phyloP scores from a whole-genome alignment of 1,284 basidiomycete genomes.

The Papiliotrema nemorosa region DNA sequence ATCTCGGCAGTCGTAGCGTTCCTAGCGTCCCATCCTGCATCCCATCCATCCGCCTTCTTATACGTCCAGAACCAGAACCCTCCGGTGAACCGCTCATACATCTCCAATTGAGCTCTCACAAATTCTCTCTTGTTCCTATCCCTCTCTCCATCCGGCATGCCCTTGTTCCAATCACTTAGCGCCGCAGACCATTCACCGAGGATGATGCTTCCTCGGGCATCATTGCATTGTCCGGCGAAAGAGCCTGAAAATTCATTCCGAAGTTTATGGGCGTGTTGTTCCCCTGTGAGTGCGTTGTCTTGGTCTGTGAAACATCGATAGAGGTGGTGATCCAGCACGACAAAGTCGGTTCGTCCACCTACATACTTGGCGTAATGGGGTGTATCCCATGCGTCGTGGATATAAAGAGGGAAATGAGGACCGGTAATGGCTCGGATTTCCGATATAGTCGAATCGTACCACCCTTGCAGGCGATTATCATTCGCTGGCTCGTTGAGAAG shows the following conservation, averaged over 20 bases:
- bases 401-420: slow-evolving; percentile 62
- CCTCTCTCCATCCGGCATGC: slow-evolving; percentile 52
- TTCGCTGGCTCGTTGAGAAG: slow-evolving; percentile 78
- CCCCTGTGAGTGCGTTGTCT: slow-evolving; percentile 60
- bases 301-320: slow-evolving; percentile 62
- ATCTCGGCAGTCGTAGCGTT: slow-evolving; percentile 66
- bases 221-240: slow-evolving; percentile 20
- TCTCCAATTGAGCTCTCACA: slow-evolving; percentile 62
- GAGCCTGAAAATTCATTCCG: slow-evolving; percentile 16
- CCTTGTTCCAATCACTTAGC: slow-evolving; percentile 54
- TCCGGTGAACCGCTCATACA: slow-evolving; percentile 64
- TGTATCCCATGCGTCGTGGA: slow-evolving; percentile 75
- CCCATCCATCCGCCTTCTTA: slow-evolving; percentile 67
- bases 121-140: slow-evolving; percentile 57
- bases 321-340: slow-evolving; percentile 77
- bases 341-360: slow-evolving; percentile 50
- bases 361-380: slow-evolving; percentile 63
- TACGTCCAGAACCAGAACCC: slow-evolving; percentile 89
- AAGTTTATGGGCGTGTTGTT: slow-evolving; percentile 56
- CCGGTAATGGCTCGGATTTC: slow-evolving; percentile 57
- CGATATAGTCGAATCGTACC: slow-evolving; percentile 63
- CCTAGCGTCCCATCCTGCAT: slow-evolving; percentile 72
- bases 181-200: slow-evolving; percentile 84
- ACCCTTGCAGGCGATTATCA: slow-evolving; percentile 56
- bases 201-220: slow-evolving; percentile 60